Base-by-base conservation (phyloP, 2,329 filamentous ascomycete species). In the Ciborinia camelliae region DNA sequence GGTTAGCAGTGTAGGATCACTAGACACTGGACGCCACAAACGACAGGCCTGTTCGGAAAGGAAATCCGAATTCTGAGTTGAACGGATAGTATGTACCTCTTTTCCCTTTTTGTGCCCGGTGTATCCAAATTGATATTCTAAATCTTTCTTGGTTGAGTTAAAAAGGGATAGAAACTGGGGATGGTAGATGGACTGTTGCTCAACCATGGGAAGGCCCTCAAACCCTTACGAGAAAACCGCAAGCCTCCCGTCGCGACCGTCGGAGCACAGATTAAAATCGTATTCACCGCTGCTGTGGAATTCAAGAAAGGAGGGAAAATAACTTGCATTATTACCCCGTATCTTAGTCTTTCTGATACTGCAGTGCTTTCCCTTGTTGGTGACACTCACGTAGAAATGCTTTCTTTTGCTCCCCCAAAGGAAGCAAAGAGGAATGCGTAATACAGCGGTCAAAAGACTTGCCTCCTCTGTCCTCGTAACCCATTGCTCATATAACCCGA, bases 231-330 rank as follows among this genome's bases (percentile, higher is more conserved):
- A 61, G 45, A 48, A 39, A 50, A 30, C 20, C 58, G 18, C 43
- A 51, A 61, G 43, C 37, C 59, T 53, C 15, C 59, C 47, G 59
- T 62, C 60, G 50, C 43, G 55, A 47, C 55, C 41, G 48, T 62
- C 60, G 60, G 28, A 45, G 48, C 60, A 55, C 48, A 57, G 60
- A 63, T 63, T 47, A 50, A 50, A 47, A 54, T 58, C 43, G 61
- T 63, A 63, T 63, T 63, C 61, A 63, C 61, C 61, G 61, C 61
- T 63, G 61, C 52, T 28, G 61, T 63, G 61, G 43, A 58, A 63
- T 47, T 48, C 23, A 35, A 57, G 54, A 45, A 45, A 47, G 55
- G 55, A 28, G 23, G 41, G 41, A 47, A 32, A 35, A 47, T 35
- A 47, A 58, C n/a, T 48, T 48, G 43, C 54, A 58, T 35, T 39